A percentile compares a stretch with the other conserved stretches of the same genome.
Evolutionary conservation across 495 filamentous ascomycete genomes (phyloP).

Genomic region (Aspergillus nanangensis): DNA sequence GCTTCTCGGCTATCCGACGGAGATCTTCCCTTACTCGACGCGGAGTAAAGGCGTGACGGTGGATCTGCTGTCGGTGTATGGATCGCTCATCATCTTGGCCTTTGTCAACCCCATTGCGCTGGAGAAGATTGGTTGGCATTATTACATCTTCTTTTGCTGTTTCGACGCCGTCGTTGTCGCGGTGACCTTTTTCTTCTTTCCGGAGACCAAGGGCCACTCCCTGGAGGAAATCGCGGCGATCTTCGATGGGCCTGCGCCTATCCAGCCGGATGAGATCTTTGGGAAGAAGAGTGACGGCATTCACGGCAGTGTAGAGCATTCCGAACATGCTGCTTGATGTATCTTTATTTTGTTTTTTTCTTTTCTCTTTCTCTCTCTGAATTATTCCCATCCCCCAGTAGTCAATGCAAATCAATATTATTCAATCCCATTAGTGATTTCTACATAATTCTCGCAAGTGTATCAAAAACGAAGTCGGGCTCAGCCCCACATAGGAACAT

Average conservation of each 20-base stretch:
- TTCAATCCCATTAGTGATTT: no score
- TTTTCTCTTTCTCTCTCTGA: neutral
- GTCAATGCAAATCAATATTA: no score
- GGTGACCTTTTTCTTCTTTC: constrained; percentile 57
- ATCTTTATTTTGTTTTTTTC: neutral
- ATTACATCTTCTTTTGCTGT: constrained; percentile 55
- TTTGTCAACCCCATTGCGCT: constrained; percentile 58
- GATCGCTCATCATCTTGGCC: constrained; percentile 48
- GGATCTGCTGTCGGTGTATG: constrained; percentile 20
- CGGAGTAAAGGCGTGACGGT: constrained; percentile 63
- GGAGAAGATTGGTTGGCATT: constrained; percentile 49
- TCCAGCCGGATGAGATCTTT: neutral
- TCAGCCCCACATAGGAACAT: no score
- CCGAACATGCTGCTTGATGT: neutral
- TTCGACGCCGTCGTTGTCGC: constrained; percentile 51
- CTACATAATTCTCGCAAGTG: no score
- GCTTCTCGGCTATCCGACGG: constrained; percentile 55
- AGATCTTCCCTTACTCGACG: constrained; percentile 61
- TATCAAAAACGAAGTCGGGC: no score
- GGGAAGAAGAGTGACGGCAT: neutral
- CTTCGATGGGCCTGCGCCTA: constrained; percentile 45
- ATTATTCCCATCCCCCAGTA: no score
- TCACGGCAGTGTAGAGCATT: neutral
- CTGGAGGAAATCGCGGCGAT: constrained; percentile 59
- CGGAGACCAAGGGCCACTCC: constrained; percentile 59